Percentiles rank a stretch among this genome's conserved stretches.
These are phyloP conservation scores for Nyctanthes arbortristis DNA, from an alignment of 257 asterid species.

Conservation along the genomic window DNA sequence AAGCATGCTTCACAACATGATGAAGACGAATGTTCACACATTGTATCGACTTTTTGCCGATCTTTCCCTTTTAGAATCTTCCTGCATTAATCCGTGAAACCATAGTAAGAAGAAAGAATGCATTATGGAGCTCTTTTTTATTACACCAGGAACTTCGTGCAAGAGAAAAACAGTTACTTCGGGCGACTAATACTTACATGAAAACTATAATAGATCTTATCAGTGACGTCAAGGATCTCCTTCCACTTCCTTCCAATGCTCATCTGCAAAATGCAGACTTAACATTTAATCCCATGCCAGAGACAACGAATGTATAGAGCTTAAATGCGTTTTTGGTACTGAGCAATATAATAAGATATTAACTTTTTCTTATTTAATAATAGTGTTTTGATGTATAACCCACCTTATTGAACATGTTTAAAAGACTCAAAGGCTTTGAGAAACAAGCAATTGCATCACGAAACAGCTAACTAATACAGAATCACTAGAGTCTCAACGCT, in stretches of 20 bases:
- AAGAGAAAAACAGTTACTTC: not conserved
- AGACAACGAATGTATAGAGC: no score
- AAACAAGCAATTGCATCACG: not conserved
- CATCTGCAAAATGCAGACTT: conserved; percentile 49
- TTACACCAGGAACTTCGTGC: no score
- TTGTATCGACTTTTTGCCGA: conserved; percentile 56
- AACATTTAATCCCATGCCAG: not conserved
- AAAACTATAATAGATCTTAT: conserved; percentile 63
- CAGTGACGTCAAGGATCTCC: conserved; percentile 64
- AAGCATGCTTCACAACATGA: not conserved
- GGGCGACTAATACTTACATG: conserved; percentile 46
- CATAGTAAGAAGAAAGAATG: not conserved
- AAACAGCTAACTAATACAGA: not conserved
- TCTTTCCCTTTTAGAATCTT: conserved; percentile 70
- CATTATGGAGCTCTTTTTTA: no score
- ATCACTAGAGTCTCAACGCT: not conserved
- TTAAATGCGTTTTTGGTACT: no score
- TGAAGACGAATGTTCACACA: conserved; percentile 40
- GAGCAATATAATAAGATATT: no score
- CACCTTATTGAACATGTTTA: no score
- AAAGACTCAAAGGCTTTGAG: not conserved
- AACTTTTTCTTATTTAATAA: no score
- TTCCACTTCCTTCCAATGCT: conserved; percentile 96
- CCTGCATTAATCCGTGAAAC: conserved; percentile 46
- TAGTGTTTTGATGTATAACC: no score